Conservation (phyloP, 306 rosid genomes). For the Canavalia ensiformis region DNA sequence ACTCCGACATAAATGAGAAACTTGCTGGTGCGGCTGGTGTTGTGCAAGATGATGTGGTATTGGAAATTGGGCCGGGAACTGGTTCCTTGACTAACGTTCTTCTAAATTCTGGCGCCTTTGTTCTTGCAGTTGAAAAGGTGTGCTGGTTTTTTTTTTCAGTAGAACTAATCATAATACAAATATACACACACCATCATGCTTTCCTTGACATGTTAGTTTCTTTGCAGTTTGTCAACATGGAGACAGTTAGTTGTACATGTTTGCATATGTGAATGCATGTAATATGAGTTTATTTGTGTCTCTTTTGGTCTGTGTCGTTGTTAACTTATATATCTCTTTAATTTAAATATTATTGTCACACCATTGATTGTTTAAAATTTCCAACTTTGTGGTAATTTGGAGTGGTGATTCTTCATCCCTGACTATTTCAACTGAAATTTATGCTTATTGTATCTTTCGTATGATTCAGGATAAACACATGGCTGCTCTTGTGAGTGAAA, state of each 20-base stretch:
- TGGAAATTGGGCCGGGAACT: slow-evolving; percentile 96
- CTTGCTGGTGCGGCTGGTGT: slow-evolving; percentile 72
- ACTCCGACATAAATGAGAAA: slow-evolving; percentile 75
- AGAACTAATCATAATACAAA: slow-evolving; percentile 3
- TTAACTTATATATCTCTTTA: neutral
- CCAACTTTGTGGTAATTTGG: slow-evolving; percentile 1
- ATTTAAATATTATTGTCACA: neutral
- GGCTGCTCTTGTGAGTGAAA: slow-evolving; percentile 85
- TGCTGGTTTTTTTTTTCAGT: slow-evolving; percentile 35
- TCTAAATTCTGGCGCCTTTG: slow-evolving; percentile 70
- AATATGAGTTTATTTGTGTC: slow-evolving; percentile 15
- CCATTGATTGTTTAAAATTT: slow-evolving; percentile 10
- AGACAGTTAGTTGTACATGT: slow-evolving; percentile 8
- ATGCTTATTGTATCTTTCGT: slow-evolving; percentile 39
- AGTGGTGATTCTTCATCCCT: slow-evolving; percentile 8
- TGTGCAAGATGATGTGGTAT: slow-evolving; percentile 74
- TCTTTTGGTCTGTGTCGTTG: neutral
- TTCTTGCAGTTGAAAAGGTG: slow-evolving; percentile 94
- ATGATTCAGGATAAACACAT: slow-evolving; percentile 78
- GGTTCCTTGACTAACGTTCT: slow-evolving; percentile 91
- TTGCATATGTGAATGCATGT: neutral
- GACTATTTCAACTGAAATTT: slow-evolving; percentile 26
- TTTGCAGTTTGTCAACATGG: slow-evolving; percentile 17
- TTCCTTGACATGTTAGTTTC: slow-evolving; percentile 35
- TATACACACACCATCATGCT: slow-evolving; percentile 11